Conservation (phyloP, 768 basidiomycete genomes). For the Collybiopsis luxurians region DNA sequence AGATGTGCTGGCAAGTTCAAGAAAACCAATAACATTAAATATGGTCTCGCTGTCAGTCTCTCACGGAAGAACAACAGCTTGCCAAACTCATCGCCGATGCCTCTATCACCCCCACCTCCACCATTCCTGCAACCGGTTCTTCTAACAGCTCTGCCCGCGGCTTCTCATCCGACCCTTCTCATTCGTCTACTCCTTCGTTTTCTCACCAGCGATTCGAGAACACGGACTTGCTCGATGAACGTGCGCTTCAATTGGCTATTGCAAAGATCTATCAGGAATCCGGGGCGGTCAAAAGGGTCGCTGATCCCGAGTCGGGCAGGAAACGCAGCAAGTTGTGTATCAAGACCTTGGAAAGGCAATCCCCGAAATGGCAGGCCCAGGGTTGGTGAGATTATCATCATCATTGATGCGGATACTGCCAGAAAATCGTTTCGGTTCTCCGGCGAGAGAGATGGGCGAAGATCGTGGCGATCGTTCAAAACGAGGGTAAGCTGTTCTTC, state of each 20-base stretch:
- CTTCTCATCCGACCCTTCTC: conserved; percentile 44
- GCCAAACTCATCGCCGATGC: conserved; percentile 31
- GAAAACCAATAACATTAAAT: conserved; percentile 86
- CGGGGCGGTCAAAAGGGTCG: conserved; percentile 13
- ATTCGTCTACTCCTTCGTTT: not conserved
- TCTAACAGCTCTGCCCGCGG: too few relatives aligned
- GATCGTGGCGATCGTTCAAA: conserved; percentile 85
- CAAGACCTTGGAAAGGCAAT: conserved; percentile 74
- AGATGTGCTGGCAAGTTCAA: conserved; percentile 92
- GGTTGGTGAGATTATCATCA: conserved; percentile 75
- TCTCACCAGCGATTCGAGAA: conserved; percentile 14
- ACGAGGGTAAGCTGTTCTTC: conserved; percentile 45
- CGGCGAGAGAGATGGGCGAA: conserved; percentile 81
- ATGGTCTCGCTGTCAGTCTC: conserved; percentile 61
- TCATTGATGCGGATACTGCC: conserved; percentile 82
- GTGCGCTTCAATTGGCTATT: conserved; percentile 68
- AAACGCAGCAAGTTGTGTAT: conserved; percentile 23
- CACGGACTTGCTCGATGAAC: conserved; percentile 64
- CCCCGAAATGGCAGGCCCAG: conserved; percentile 65
- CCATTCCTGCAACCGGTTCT: not conserved
- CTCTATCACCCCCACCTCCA: not conserved
- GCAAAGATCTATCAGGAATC: conserved; percentile 49
- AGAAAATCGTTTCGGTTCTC: conserved; percentile 88
- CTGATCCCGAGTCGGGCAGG: not conserved
- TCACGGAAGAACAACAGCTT: conserved; percentile 55